A percentile compares a stretch with the other conserved stretches of the same genome.
Conservation (phyloP, 805 yeast species). For the Candida palmyrensis region DNA sequence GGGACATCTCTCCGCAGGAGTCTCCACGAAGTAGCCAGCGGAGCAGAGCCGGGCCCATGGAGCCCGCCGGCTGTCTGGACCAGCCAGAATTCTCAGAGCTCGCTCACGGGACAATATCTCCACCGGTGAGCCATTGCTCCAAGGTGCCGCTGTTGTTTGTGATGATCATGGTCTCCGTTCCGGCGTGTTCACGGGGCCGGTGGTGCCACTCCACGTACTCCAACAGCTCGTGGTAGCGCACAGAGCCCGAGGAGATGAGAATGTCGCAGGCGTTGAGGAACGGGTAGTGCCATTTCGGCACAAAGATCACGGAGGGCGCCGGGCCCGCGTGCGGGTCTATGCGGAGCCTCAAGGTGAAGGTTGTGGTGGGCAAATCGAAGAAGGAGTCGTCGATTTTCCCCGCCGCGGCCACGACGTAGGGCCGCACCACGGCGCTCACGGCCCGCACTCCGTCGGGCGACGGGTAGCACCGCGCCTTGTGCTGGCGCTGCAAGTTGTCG, state of each 20-base stretch:
- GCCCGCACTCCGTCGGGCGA: constrained; percentile 69
- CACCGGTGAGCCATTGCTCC: constrained; percentile 18
- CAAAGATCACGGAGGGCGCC: constrained; percentile 53
- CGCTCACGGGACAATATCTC: too few relatives aligned
- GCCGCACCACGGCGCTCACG: constrained; percentile 68
- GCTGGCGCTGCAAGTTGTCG: constrained; percentile 19
- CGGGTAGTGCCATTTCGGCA: constrained; percentile 73
- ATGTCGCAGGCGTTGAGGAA: constrained; percentile 42
- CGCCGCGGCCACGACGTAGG: constrained; percentile 59
- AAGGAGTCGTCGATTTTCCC: constrained; percentile 54
- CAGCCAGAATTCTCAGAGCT: too few relatives aligned
- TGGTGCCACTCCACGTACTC: constrained; percentile 75
- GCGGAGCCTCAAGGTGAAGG: constrained; percentile 45
- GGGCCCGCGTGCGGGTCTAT: constrained; percentile 9
- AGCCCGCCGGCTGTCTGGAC: too few relatives aligned
- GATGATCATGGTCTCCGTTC: constrained; percentile 28
- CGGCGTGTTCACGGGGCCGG: constrained; percentile 1
- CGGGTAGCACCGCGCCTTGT: constrained; percentile 31
- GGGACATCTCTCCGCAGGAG: too few relatives aligned
- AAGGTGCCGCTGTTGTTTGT: constrained; percentile 34
- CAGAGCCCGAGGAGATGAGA: constrained; percentile 50
- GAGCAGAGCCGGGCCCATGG: too few relatives aligned
- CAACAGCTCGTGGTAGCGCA: constrained; percentile 43
- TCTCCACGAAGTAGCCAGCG: too few relatives aligned
- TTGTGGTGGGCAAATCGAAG: constrained; percentile 50